Conservation (phyloP, 345 rosid species). For the Psidium guajava region DNA sequence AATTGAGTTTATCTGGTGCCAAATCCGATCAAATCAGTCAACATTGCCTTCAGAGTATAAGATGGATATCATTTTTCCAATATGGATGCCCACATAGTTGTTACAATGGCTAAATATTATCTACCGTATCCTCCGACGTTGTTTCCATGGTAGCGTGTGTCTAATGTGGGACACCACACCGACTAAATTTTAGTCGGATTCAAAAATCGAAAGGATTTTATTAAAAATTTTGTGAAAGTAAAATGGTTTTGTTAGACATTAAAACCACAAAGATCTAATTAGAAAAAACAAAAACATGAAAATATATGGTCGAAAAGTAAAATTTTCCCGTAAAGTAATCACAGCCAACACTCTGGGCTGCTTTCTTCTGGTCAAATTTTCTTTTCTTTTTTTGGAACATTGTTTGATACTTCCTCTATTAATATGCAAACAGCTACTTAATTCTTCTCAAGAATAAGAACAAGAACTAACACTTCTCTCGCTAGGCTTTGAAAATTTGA, state of each 20-base stretch:
- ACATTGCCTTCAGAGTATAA: neutral
- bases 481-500: neutral
- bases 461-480: neutral
- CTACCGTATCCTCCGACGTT: neutral
- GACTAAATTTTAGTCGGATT: neutral
- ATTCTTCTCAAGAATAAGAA: neutral
- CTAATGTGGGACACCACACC: rapidly evolving
- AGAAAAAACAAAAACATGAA: neutral
- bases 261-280: neutral
- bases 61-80: neutral
- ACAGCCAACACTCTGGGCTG: neutral
- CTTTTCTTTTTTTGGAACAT: rapidly evolving
- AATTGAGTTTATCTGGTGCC: no score
- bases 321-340: no score
- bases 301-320: neutral
- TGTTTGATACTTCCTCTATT: neutral
- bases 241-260: neutral
- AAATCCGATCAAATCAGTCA: neutral
- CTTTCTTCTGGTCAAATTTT: neutral
- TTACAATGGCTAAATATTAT: neutral
- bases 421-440: neutral
- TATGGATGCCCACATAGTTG: rapidly evolving
- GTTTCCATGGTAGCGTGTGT: neutral
- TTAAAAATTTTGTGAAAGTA: no score
- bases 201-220: neutral